Conservation (phyloP, 2,329 filamentous ascomycete genomes). For the Orbilia quercus region DNA sequence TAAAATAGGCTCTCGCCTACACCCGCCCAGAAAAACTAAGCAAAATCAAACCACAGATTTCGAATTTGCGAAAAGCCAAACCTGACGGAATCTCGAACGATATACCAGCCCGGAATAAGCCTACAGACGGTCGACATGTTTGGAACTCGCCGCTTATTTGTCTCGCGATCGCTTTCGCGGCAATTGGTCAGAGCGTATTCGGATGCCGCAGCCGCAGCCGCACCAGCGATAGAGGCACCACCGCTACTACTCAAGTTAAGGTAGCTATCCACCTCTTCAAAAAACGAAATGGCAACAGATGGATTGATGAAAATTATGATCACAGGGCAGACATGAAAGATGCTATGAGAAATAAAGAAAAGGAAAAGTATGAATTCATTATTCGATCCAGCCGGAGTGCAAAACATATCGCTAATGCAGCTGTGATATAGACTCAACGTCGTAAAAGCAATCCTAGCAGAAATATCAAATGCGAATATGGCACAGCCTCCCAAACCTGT, state of each 20-base stretch:
- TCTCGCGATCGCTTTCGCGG: constrained; percentile 39
- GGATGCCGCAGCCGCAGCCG: constrained; percentile 19
- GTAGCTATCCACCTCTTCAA: constrained; percentile 56
- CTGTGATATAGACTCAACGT: constrained; percentile 64
- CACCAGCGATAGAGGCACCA: constrained; percentile 54
- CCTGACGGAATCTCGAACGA: neutral
- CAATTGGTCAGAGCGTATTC: constrained; percentile 47
- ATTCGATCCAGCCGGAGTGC: constrained; percentile 58
- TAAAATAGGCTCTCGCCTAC: constrained; percentile 45
- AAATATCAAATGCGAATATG: constrained; percentile 79
- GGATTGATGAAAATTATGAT: neutral
- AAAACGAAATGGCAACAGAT: neutral
- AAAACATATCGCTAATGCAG: constrained; percentile 50
- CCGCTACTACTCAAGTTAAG: constrained; percentile 63
- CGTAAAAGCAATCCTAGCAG: constrained; percentile 69
- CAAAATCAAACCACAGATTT: constrained; percentile 28
- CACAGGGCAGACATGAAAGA: constrained; percentile 70
- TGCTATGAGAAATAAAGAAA: constrained; percentile 75
- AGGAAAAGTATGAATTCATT: constrained; percentile 59
- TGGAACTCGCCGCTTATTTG: constrained; percentile 25
- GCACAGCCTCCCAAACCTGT: constrained; percentile 70
- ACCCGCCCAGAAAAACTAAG: constrained; percentile 19
- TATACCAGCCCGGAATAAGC: neutral
- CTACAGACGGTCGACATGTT: constrained; percentile 25
- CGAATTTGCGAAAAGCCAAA: constrained; percentile 11